Percentiles rank a stretch among this genome's conserved stretches.
These are phyloP conservation scores for Podospora anserina DNA, from an alignment of 495 filamentous ascomycete genomes.

Conservation along the genomic window DNA sequence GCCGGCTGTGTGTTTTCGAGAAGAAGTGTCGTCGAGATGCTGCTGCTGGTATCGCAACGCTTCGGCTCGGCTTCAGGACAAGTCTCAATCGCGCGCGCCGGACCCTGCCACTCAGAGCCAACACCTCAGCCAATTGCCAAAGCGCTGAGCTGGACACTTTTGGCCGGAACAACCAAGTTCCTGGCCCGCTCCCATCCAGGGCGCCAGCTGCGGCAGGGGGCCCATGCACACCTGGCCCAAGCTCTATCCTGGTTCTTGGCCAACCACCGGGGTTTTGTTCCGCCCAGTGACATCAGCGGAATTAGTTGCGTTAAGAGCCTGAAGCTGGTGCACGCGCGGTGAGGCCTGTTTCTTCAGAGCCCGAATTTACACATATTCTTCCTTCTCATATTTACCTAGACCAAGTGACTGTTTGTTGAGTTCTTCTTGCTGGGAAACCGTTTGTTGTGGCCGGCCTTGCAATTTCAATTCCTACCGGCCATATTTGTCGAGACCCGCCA, in stretches of 20 bases:
- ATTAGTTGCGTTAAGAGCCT: constrained; percentile 19
- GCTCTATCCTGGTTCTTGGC: constrained; percentile 1
- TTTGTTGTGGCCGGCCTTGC: neutral
- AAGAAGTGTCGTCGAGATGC: constrained; percentile 6
- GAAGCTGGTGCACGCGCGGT: neutral
- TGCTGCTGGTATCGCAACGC: constrained; percentile 5
- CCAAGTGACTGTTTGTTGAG: neutral
- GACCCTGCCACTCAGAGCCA: constrained; percentile 25
- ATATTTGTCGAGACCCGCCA: constrained; percentile 2
- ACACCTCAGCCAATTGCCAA: constrained; percentile 11
- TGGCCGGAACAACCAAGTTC: constrained; percentile 30
- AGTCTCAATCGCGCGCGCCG: constrained; percentile 22
- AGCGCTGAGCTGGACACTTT: constrained; percentile 16
- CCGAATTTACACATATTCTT: neutral
- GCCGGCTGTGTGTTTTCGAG: neutral
- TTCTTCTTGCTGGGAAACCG: neutral
- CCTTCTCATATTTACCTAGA: neutral
- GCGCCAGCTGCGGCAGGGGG: neutral
- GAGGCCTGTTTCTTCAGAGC: neutral
- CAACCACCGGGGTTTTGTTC: constrained; percentile 15
- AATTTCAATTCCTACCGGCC: neutral
- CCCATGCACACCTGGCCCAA: constrained; percentile 9
- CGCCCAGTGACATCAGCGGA: constrained; percentile 30
- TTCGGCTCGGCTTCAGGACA: constrained; percentile 23
- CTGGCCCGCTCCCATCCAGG: constrained; percentile 17